These are phyloP conservation scores for Raffaelea ambrosiae DNA, from an alignment of 2,329 filamentous ascomycete species.

Conservation along the genomic window DNA sequence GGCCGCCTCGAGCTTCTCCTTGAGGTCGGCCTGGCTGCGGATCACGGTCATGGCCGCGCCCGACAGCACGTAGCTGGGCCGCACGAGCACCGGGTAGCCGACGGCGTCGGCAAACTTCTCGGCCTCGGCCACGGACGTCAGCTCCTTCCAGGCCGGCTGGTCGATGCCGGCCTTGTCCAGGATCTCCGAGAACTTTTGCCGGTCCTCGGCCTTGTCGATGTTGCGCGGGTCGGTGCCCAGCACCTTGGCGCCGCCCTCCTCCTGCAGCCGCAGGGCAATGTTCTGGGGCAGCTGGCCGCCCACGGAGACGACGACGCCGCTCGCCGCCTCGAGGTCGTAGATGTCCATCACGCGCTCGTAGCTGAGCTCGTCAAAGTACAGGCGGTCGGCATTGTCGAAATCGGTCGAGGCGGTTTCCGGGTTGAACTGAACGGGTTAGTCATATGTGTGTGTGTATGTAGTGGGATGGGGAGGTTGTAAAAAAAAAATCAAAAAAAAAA, in stretches of 20 bases:
- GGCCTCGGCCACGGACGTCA: conserved; percentile 83
- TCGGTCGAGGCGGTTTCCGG: conserved; percentile 78
- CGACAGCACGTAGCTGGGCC: conserved; percentile 90
- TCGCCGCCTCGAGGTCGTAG: conserved; percentile 81
- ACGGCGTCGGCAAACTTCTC: conserved; percentile 78
- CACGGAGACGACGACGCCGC: conserved; percentile 87
- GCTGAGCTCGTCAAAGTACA: conserved; percentile 95
- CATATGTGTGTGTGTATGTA: not conserved
- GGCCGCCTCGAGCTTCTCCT: conserved; percentile 89
- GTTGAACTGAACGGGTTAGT: no score
- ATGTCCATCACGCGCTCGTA: conserved; percentile 99
- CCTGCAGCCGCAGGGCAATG: conserved; percentile 89
- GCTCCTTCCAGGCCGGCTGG: conserved; percentile 96
- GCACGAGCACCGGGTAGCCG: conserved; percentile 88
- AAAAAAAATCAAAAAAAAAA: not conserved
- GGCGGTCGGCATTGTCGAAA: conserved; percentile 78
- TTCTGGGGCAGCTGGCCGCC: conserved; percentile 96
- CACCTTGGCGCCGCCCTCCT: conserved; percentile 80
- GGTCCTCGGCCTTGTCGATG: conserved; percentile 96
- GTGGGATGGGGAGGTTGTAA: conserved; percentile 1
- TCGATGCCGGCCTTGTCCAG: conserved; percentile 94
- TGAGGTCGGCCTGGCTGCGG: conserved; percentile 74
- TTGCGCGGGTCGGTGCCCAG: conserved; percentile 88
- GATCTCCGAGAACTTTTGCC: conserved; percentile 97
- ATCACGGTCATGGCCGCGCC: conserved; percentile 99